These are phyloP conservation scores for Fraxinus ornus DNA, from an alignment of 305 asterid genomes.

Conservation along the genomic window DNA sequence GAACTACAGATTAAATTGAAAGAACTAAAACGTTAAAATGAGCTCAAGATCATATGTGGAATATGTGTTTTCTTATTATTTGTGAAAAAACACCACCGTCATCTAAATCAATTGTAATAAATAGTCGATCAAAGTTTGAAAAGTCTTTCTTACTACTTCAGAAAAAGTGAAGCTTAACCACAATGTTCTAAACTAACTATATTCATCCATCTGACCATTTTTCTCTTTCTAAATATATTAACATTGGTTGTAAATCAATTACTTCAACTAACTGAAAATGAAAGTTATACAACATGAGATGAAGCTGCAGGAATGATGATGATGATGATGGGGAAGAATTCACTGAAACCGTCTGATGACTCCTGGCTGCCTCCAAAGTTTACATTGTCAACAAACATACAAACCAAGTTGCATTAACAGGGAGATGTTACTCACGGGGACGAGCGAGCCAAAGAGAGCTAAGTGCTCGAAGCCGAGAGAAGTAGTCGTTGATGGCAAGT, in stretches of 20 bases:
- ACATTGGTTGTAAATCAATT: not conserved
- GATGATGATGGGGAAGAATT: not conserved
- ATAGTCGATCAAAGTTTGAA: not conserved
- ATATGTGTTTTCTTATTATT: not conserved
- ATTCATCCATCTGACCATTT: not conserved
- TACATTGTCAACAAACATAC: not conserved
- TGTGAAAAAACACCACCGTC: not conserved
- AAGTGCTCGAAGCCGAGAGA: slow-evolving; percentile 67
- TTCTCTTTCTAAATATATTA: not conserved
- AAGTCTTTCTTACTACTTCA: not conserved
- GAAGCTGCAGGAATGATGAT: not conserved
- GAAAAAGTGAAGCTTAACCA: not conserved
- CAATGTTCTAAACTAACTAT: not conserved
- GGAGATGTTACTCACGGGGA: slow-evolving; percentile 45
- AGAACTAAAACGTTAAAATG: not conserved
- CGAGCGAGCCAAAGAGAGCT: slow-evolving; percentile 73
- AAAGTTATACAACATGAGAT: not conserved
- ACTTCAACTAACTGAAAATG: slow-evolving; percentile 4
- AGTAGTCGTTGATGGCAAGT: slow-evolving; percentile 60
- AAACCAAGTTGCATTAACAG: not conserved
- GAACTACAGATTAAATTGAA: not conserved
- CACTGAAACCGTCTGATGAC: not conserved
- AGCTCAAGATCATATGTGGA: too few relatives aligned
- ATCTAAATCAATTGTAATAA: not conserved
- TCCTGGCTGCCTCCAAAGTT: not conserved